A percentile compares a stretch with the other conserved stretches of the same genome.
Evolutionary conservation across 2,329 filamentous ascomycete species (phyloP).

Genomic region (Calonectria pseudoreteaudii): DNA sequence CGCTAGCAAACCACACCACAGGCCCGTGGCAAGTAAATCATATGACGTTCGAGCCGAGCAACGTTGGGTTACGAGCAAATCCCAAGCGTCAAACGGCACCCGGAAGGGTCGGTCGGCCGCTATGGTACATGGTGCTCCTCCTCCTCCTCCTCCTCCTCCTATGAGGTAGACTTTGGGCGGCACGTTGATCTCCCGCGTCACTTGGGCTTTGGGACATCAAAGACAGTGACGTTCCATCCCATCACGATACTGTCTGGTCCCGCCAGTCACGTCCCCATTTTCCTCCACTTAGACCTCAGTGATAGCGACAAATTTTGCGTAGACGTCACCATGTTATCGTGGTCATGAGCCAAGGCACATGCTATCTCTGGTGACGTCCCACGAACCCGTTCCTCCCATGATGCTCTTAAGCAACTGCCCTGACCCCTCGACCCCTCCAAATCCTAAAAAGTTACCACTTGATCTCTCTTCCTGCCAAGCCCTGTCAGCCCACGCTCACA

Average conservation of each 20-base stretch:
- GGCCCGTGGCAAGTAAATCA: conserved; percentile 23
- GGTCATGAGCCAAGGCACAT: conserved; percentile 32
- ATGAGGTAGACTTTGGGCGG: background rate
- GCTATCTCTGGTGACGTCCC: conserved; percentile 14
- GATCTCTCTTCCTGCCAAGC: conserved; percentile 7
- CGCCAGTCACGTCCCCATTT: background rate
- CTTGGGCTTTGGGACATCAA: background rate
- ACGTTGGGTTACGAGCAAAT: conserved; percentile 23
- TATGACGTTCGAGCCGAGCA: conserved; percentile 22
- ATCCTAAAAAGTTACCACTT: conserved; percentile 3
- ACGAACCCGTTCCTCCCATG: background rate
- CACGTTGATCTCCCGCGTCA: conserved; percentile 19
- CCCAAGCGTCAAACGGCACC: background rate
- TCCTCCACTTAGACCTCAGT: conserved; percentile 3
- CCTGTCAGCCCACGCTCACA: conserved; percentile 3
- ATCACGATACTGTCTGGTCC: conserved; percentile 18
- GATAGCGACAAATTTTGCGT: conserved; percentile 9
- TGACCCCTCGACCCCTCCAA: background rate
- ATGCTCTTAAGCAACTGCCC: conserved; percentile 25
- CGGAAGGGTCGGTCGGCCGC: conserved; percentile 19
- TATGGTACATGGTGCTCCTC: background rate
- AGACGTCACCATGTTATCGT: conserved; percentile 8
- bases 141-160: background rate
- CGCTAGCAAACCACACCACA: background rate
- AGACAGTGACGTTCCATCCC: conserved; percentile 33